phyloP scores from a whole-genome alignment of 2,329 filamentous ascomycete genomes.

The Cercospora berteroae region DNA sequence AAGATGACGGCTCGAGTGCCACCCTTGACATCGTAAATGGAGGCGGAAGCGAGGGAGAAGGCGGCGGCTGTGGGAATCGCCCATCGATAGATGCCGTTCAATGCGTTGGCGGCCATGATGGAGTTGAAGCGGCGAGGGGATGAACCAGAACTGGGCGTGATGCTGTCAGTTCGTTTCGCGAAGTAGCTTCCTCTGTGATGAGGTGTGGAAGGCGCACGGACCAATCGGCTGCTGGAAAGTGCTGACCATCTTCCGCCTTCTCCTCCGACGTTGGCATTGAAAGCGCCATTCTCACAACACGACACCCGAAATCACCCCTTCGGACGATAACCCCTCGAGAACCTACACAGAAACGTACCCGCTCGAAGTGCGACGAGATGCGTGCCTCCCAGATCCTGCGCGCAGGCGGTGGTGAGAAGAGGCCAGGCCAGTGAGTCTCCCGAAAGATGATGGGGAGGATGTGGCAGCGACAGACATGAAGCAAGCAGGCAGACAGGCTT shows the following conservation, averaged over 20 bases:
- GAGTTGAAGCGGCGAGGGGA: neutral
- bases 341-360: slow-evolving; percentile 6
- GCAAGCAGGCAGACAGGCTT: neutral
- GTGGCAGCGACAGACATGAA: neutral
- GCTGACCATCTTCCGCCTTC: slow-evolving; percentile 6
- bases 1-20: slow-evolving; percentile 96
- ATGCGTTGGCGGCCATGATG: slow-evolving; percentile 46
- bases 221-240: neutral
- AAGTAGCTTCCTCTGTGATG: slow-evolving; percentile 1
- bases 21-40: slow-evolving; percentile 95
- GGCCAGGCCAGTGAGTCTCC: slow-evolving; percentile 43
- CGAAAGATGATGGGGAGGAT: neutral
- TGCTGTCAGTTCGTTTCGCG: neutral
- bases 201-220: slow-evolving; percentile 2
- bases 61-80: slow-evolving; percentile 73
- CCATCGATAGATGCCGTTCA: slow-evolving; percentile 63
- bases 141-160: neutral
- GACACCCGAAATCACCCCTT: neutral
- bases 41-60: slow-evolving; percentile 67
- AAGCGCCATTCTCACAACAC: neutral
- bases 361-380: slow-evolving; percentile 35
- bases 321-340: neutral
- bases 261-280: slow-evolving; percentile 1
- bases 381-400: slow-evolving; percentile 37
- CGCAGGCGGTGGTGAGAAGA: slow-evolving; percentile 42